A percentile compares a stretch with the other conserved stretches of the same genome.
phyloP scores from a whole-genome alignment of 768 basidiomycete genomes.

The Mrakia frigida region DNA sequence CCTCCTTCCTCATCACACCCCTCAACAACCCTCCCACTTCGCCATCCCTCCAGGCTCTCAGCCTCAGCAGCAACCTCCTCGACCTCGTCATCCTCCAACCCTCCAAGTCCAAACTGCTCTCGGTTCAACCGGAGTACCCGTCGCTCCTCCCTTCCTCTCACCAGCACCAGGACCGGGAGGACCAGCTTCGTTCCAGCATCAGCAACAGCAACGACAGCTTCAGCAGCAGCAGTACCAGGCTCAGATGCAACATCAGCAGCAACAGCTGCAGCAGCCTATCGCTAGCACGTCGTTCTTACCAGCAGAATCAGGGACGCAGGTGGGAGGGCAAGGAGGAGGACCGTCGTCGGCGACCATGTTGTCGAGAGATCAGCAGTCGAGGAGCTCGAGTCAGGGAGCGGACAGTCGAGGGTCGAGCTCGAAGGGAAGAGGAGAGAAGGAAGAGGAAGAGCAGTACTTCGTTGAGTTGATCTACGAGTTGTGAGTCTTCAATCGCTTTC shows the following conservation, averaged over 20 bases:
- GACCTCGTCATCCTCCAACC: background rate
- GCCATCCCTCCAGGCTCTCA: background rate
- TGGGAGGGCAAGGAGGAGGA: background rate
- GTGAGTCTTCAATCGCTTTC: background rate
- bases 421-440: slow-evolving; percentile 4
- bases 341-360: slow-evolving; percentile 1
- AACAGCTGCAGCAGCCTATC: background rate
- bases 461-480: slow-evolving; percentile 25
- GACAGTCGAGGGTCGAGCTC: background rate
- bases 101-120: slow-evolving; percentile 4
- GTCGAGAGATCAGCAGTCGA: background rate
- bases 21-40: background rate
- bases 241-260: slow-evolving; percentile 1
- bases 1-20: background rate
- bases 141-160: slow-evolving; percentile 8
- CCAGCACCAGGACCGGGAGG: background rate
- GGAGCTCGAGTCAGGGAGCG: background rate
- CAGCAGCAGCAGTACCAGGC: slow-evolving; percentile 7
- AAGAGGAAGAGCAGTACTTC: slow-evolving; percentile 16
- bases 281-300: background rate
- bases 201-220: background rate
- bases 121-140: background rate
- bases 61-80: background rate
- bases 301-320: background rate
- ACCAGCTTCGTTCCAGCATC: background rate